phyloP scores from a whole-genome alignment of 2,329 filamentous ascomycete species.

The Xylogone sp. region DNA sequence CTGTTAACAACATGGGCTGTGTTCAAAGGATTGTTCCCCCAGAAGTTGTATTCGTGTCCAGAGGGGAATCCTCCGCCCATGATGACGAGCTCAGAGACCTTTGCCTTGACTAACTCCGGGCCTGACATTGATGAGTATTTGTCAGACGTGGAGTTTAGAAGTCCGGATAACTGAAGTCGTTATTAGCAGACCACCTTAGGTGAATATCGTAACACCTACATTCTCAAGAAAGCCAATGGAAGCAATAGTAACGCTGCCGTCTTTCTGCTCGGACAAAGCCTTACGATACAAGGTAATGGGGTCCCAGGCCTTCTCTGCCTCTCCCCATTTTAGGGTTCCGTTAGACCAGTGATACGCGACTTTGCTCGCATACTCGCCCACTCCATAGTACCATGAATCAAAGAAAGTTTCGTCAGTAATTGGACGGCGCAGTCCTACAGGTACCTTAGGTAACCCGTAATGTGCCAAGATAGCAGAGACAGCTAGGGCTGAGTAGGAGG shows the following conservation, averaged over 20 bases:
- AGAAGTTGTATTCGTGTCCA: conserved; percentile 47
- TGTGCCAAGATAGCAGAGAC: conserved; percentile 35
- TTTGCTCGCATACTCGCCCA: conserved; percentile 43
- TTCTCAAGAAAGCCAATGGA: conserved; percentile 44
- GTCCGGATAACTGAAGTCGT: conserved; percentile 32
- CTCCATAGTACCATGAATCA: conserved; percentile 33
- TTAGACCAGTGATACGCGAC: conserved; percentile 38
- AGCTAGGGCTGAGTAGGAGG: conserved; percentile 34
- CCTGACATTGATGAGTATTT: conserved; percentile 35
- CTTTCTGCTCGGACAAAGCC: conserved; percentile 33
- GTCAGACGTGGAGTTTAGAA: conserved; percentile 43
- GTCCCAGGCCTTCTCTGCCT: conserved; percentile 34
- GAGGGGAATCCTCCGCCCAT: conserved; percentile 49
- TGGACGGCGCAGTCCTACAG: conserved; percentile 37
- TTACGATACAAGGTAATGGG: conserved; percentile 43
- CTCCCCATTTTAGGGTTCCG: conserved; percentile 32
- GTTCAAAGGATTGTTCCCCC: conserved; percentile 31
- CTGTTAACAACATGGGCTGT: conserved; percentile 42
- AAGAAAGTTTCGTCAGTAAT: conserved; percentile 40
- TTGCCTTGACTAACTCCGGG: conserved; percentile 35
- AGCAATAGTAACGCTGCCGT: conserved; percentile 40
- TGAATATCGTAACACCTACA: conserved; percentile 14
- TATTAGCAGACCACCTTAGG: no score
- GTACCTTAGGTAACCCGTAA: conserved; percentile 33
- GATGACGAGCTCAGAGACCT: conserved; percentile 45